These are phyloP conservation scores for Microbotryomycetes sp. DNA, from an alignment of 1,284 basidiomycete genomes.

Conservation along the genomic window DNA sequence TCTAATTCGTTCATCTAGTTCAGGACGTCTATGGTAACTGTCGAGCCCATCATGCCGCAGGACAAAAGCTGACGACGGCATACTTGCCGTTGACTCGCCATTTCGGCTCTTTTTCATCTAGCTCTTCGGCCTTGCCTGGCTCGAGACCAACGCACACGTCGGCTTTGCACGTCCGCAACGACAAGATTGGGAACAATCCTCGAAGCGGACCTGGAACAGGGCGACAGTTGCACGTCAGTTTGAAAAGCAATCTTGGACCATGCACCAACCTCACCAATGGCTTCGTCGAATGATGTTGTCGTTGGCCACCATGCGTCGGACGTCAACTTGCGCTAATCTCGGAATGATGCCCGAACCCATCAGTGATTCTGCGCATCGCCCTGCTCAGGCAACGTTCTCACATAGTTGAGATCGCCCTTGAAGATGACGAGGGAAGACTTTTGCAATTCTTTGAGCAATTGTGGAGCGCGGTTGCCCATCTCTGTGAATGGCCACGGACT, in stretches of 20 bases:
- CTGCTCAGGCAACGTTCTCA: constrained; percentile 48
- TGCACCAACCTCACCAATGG: constrained; percentile 54
- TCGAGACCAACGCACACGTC: constrained; percentile 81
- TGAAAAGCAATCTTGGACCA: constrained; percentile 24
- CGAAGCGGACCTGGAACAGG: constrained; percentile 58
- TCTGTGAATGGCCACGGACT: constrained; percentile 74
- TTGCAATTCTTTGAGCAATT: constrained; percentile 55
- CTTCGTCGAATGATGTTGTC: constrained; percentile 66
- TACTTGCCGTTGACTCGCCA: constrained; percentile 79
- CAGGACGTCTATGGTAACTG: background rate
- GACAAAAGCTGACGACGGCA: constrained; percentile 42
- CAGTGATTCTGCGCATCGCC: constrained; percentile 17
- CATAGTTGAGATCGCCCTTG: constrained; percentile 90
- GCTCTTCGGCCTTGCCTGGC: constrained; percentile 54
- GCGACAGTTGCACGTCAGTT: constrained; percentile 10
- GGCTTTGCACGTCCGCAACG: constrained; percentile 89
- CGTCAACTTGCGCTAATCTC: constrained; percentile 60
- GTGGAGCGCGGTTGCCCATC: constrained; percentile 56
- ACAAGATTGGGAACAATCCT: constrained; percentile 71
- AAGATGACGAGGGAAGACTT: constrained; percentile 77
- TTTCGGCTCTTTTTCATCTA: constrained; percentile 61
- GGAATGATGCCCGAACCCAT: too few relatives aligned
- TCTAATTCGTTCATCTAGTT: background rate
- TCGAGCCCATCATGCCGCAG: background rate
- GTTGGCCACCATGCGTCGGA: constrained; percentile 84